Conservation (phyloP, 1,139 yeast genomes). For the Kodamaea arcana region DNA sequence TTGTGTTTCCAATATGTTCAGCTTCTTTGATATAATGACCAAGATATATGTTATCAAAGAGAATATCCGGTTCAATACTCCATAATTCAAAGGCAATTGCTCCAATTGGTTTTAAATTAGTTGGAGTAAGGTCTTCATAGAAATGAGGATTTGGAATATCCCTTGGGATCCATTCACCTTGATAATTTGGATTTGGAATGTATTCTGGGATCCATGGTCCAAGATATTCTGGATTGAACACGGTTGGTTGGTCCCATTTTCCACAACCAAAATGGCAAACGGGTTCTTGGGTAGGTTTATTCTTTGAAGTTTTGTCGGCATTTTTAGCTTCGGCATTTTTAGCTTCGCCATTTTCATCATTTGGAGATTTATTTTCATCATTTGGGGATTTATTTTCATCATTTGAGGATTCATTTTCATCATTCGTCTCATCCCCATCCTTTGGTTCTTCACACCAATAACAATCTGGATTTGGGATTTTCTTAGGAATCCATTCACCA, state of each 20-base stretch:
- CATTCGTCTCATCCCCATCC: too few relatives aligned
- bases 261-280: slow-evolving; percentile 79
- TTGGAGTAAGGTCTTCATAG: slow-evolving; percentile 55
- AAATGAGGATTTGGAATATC: slow-evolving; percentile 65
- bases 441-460: too few relatives aligned
- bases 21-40: slow-evolving; percentile 85
- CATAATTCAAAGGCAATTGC: slow-evolving; percentile 88
- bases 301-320: too few relatives aligned
- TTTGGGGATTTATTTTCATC: too few relatives aligned
- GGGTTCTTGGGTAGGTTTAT: too few relatives aligned
- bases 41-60: slow-evolving; percentile 79
- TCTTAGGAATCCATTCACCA: slow-evolving; percentile 76
- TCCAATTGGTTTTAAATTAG: slow-evolving; percentile 60
- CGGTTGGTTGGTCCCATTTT: slow-evolving; percentile 50
- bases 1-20: slow-evolving; percentile 71
- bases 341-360: too few relatives aligned
- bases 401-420: too few relatives aligned
- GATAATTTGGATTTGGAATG: slow-evolving; percentile 68
- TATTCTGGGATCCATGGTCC: slow-evolving; percentile 77
- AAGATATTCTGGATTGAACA: slow-evolving; percentile 64
- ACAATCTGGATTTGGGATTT: slow-evolving; percentile 71
- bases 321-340: background rate
- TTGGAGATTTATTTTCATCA: too few relatives aligned
- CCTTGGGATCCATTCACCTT: slow-evolving; percentile 77
- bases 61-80: slow-evolving; percentile 73